phyloP scores from a whole-genome alignment of 805 yeast species.

The Starmerella vaccinii region DNA sequence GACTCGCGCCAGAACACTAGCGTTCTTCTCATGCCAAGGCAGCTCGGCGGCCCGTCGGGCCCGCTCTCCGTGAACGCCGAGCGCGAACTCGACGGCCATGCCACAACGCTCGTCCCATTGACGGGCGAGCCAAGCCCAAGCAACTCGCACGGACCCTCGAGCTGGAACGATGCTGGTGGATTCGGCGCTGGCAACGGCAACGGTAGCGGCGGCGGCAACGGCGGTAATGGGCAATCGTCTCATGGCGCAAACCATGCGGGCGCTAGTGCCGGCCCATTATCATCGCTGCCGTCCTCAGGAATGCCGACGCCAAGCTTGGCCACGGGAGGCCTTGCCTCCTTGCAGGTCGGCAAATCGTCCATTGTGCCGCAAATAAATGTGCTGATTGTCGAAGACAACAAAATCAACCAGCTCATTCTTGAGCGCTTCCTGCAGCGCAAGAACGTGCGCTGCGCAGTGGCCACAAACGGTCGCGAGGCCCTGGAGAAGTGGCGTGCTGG shows the following conservation, averaged over 20 bases:
- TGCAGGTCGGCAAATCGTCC: constrained; percentile 14
- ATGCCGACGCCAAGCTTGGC: not conserved
- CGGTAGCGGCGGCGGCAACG: not conserved
- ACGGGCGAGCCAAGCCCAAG: not conserved
- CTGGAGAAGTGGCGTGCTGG: constrained; percentile 90
- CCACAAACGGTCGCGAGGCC: constrained; percentile 91
- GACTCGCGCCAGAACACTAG: constrained; percentile 5
- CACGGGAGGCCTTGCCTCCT: not conserved
- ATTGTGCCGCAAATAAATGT: constrained; percentile 85
- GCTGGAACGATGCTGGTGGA: not conserved
- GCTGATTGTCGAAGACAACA: constrained; percentile 90
- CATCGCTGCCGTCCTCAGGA: not conserved
- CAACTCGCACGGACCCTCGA: not conserved
- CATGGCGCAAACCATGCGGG: too few relatives aligned
- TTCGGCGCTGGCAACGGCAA: too few relatives aligned
- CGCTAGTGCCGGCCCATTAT: too few relatives aligned
- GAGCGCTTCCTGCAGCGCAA: constrained; percentile 81
- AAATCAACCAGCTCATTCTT: constrained; percentile 83
- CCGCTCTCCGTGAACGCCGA: not conserved
- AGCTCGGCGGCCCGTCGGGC: constrained; percentile 9
- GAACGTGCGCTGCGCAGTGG: constrained; percentile 72
- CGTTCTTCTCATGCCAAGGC: constrained; percentile 21
- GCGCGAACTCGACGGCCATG: not conserved
- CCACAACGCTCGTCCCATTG: constrained; percentile 2
- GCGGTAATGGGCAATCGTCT: not conserved